Evolutionary conservation across 2,329 filamentous ascomycete genomes (phyloP).

Genomic region (Diaporthe longicolla): DNA sequence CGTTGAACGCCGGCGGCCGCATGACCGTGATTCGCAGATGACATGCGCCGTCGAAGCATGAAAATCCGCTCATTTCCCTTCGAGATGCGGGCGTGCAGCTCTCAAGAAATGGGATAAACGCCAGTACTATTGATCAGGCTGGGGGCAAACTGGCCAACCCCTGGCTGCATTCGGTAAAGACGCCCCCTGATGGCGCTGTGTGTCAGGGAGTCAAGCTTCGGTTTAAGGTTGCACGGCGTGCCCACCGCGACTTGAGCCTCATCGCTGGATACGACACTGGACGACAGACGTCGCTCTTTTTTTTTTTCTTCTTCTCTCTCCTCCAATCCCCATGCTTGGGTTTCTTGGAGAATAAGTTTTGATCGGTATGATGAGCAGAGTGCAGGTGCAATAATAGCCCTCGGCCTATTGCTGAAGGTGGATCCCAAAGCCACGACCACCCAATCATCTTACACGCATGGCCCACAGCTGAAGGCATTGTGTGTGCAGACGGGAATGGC

Average conservation of each 20-base stretch:
- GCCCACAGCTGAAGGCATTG: neutral
- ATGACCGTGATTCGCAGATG: neutral
- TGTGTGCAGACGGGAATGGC: constrained; percentile 2
- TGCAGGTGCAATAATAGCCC: neutral
- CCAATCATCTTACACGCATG: constrained; percentile 43
- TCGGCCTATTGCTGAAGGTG: neutral
- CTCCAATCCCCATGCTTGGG: neutral
- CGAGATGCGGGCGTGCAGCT: neutral
- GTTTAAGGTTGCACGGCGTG: constrained; percentile 27
- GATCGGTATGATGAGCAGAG: neutral
- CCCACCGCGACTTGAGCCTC: constrained; percentile 26
- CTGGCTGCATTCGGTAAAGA: constrained; percentile 6
- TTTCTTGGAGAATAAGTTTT: neutral
- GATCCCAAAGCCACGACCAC: neutral
- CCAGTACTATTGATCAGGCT: neutral
- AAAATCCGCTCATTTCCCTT: neutral
- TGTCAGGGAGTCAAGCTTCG: constrained; percentile 35
- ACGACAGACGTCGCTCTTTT: neutral
- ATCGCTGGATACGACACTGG: neutral
- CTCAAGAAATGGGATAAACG: neutral
- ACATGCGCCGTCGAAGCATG: constrained; percentile 4
- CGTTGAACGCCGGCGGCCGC: neutral
- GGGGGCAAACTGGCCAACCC: neutral
- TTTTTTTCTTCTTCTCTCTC: too few species aligned
- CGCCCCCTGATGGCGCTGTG: constrained; percentile 22